phyloP scores from a whole-genome alignment of 805 yeast genomes.

The Myxozyma geophila region DNA sequence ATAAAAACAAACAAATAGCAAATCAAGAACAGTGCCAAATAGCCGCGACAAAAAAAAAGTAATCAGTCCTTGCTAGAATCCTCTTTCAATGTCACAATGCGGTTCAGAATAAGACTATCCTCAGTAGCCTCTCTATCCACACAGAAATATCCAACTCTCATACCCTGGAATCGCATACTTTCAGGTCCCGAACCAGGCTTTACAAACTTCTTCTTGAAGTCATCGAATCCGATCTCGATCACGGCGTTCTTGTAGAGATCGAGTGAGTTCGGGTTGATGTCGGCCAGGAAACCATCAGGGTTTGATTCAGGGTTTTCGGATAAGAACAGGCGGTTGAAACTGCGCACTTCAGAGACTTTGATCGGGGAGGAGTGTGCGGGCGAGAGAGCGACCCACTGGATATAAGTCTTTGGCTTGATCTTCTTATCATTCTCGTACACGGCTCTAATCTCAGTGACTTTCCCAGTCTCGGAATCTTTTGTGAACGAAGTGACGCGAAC shows the following conservation, averaged over 20 bases:
- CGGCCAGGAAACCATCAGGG: conserved; percentile 86
- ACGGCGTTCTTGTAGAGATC: conserved; percentile 65
- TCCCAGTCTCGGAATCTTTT: conserved; percentile 61
- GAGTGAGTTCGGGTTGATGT: conserved; percentile 81
- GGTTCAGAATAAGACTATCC: conserved; percentile 72
- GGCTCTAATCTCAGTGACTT: conserved; percentile 71
- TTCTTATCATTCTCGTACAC: conserved; percentile 73
- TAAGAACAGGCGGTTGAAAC: conserved; percentile 84
- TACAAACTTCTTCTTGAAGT: conserved; percentile 65
- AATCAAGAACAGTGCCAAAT: no score
- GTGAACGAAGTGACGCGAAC: conserved; percentile 72
- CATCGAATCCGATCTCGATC: conserved; percentile 76
- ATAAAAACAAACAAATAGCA: background rate
- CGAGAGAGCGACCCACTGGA: conserved; percentile 92
- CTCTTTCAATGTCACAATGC: conserved; percentile 92
- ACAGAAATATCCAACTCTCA: conserved; percentile 95
- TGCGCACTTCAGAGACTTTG: conserved; percentile 72
- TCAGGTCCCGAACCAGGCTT: conserved; percentile 63
- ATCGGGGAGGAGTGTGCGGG: conserved; percentile 66
- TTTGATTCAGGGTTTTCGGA: conserved; percentile 88
- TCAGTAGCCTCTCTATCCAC: conserved; percentile 75
- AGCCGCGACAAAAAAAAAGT: no score
- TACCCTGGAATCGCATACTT: conserved; percentile 95
- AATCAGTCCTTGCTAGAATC: conserved; percentile 47
- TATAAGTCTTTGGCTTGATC: conserved; percentile 87